phyloP scores from a whole-genome alignment of 2,329 filamentous ascomycete genomes.

The Cryphonectria nitschkei region DNA sequence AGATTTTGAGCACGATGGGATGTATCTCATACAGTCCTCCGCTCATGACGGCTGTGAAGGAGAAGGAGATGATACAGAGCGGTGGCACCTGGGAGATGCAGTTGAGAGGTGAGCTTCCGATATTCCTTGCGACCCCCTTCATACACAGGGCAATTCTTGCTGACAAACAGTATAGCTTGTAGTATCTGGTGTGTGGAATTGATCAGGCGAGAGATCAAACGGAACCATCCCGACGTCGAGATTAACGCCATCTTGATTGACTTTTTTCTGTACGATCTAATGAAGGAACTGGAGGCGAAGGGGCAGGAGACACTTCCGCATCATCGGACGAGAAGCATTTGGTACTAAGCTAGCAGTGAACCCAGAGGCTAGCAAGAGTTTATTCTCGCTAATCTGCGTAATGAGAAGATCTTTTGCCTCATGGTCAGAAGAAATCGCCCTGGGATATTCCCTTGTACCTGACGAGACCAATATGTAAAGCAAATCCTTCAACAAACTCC shows the following conservation, averaged over 20 bases:
- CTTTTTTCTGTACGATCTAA: slow-evolving; percentile 94
- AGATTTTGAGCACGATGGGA: slow-evolving; percentile 83
- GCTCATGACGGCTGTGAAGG: slow-evolving; percentile 71
- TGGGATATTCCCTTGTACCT: background rate
- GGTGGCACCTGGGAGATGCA: slow-evolving; percentile 85
- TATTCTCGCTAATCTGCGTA: background rate
- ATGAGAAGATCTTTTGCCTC: background rate
- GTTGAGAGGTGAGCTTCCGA: slow-evolving; percentile 66
- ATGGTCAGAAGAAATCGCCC: slow-evolving; percentile 11
- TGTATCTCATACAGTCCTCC: slow-evolving; percentile 84
- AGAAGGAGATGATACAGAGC: slow-evolving; percentile 66
- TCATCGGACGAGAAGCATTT: slow-evolving; percentile 90
- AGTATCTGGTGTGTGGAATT: slow-evolving; percentile 97
- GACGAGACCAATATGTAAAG: slow-evolving; percentile 9
- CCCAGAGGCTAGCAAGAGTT: background rate
- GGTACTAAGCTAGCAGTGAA: slow-evolving; percentile 67
- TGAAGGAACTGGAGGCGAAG: slow-evolving; percentile 78
- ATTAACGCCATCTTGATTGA: slow-evolving; percentile 93
- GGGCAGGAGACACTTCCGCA: slow-evolving; percentile 71
- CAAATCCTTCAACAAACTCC: slow-evolving; percentile 18
- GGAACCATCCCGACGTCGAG: slow-evolving; percentile 69
- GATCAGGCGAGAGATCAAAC: slow-evolving; percentile 78
- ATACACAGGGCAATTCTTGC: background rate
- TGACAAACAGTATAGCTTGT: slow-evolving; percentile 58
- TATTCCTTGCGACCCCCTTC: background rate